Base-by-base conservation (phyloP, 2,329 filamentous ascomycete species). In the Pseudogymnoascus sp. region DNA sequence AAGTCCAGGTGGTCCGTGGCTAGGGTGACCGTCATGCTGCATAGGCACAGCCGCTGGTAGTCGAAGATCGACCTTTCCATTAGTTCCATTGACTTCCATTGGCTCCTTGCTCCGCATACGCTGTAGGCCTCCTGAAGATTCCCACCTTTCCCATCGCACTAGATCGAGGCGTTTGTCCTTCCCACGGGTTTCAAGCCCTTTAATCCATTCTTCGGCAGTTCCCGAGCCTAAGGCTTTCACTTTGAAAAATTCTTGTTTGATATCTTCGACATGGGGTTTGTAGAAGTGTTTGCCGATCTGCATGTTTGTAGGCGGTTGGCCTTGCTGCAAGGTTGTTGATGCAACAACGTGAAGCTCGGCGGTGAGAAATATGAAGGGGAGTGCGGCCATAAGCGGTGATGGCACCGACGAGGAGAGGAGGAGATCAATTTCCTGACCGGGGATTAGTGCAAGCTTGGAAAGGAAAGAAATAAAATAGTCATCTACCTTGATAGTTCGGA, bases 141-240 rank as follows among this genome's bases (percentile, higher is more conserved):
- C 79, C 79, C 41, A 80, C 69, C 86, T 88, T 71, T 92, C 90
- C 87, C 89, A 93, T 59, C 88, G 83, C 28, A 83, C 80, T 31
- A 84, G 81, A 71, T 89, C 85, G 9, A 78, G 80, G 67, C 85
- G 81, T 59, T 80, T 76, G 63, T 84, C 79, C 68, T 83, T 83
- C 8, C 89, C 88, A 63, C 84, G 81, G 28, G 76, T 77, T 45
- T 86, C 82, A 3, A 95, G 80, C 8, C 90, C 90, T 74, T 93
- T 93, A 31, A 86, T 79, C 90, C 90, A 95, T 73, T 93, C 90
- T 67, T 91, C 88, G 3, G 83, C 81, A 9, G 87, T 83, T 43
- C 87, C 86, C 49, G 80, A 69, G n/a, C 90, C 88, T 67, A 90
- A 80, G n/a, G 78, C 75, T 68, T 84, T 83, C 61, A 87, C 88